Conservation (phyloP, 345 rosid genomes). For the Barbarea vulgaris region DNA sequence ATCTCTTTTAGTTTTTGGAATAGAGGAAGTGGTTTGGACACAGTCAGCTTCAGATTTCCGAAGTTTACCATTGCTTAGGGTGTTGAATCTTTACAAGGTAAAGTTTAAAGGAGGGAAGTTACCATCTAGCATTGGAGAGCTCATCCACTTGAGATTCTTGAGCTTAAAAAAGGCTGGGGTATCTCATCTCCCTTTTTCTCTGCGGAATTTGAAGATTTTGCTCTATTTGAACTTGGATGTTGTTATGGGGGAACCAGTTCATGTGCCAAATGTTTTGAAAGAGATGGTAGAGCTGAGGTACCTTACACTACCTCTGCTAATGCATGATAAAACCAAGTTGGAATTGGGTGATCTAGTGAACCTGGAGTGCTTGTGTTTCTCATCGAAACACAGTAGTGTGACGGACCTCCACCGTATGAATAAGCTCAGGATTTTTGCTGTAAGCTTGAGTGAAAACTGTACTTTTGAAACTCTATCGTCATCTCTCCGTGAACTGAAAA, state of each 20-base stretch:
- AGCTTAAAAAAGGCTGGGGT: neutral
- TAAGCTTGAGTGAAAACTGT: neutral
- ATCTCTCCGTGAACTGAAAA: neutral
- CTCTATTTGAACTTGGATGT: neutral
- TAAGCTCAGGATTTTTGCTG: neutral
- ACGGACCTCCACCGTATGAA: neutral
- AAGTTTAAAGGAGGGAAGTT: too few relatives aligned
- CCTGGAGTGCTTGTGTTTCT: neutral
- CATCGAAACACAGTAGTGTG: neutral
- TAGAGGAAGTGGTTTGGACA: neutral
- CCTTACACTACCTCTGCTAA: neutral
- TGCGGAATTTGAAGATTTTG: conserved; percentile 5
- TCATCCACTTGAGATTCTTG: neutral
- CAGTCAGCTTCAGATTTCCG: neutral
- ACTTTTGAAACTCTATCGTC: neutral
- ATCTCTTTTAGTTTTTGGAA: neutral
- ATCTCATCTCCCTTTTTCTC: conserved; percentile 8
- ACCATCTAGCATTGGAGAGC: too few relatives aligned
- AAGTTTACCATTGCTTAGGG: too few relatives aligned
- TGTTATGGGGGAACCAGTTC: neutral
- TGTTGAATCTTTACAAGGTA: too few relatives aligned
- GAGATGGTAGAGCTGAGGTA: conserved; percentile 16
- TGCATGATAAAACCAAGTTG: neutral
- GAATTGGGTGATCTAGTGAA: neutral
- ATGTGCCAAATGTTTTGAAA: conserved; percentile 16